A percentile compares a stretch with the other conserved stretches of the same genome.
phyloP scores from a whole-genome alignment of 2,329 filamentous ascomycete species.

The Alternaria infectoria region DNA sequence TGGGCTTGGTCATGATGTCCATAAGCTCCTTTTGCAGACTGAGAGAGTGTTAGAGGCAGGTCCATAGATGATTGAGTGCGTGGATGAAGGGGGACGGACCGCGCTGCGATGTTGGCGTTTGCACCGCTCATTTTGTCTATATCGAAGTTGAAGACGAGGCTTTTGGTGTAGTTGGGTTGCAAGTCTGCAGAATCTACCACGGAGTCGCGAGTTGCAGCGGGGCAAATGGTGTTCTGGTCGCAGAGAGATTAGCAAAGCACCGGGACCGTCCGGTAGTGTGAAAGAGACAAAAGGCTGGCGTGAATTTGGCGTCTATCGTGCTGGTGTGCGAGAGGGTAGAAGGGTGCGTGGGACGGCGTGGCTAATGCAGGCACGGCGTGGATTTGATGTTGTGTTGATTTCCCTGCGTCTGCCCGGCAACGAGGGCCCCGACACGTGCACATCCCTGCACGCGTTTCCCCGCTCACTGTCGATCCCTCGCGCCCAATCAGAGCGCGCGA shows the following conservation, averaged over 20 bases:
- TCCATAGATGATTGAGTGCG: neutral
- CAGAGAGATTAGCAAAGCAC: neutral
- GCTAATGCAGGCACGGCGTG: neutral
- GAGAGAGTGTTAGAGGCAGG: conserved; percentile 20
- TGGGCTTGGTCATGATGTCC: conserved; percentile 95
- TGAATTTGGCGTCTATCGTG: neutral
- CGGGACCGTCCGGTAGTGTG: neutral
- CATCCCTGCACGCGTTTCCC: conserved; percentile 17
- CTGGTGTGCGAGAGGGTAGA: neutral
- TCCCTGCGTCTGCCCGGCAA: conserved; percentile 27
- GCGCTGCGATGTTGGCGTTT: conserved; percentile 56
- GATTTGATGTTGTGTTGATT: conserved; percentile 25
- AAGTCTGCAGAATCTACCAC: neutral
- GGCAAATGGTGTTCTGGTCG: neutral
- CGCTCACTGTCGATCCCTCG: conserved; percentile 2
- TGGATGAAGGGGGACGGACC: no score
- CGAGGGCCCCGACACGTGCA: conserved; percentile 8
- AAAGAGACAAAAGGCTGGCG: neutral
- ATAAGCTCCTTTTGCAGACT: conserved; percentile 97
- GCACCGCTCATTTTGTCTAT: conserved; percentile 37
- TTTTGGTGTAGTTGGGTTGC: neutral
- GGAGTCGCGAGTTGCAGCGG: neutral
- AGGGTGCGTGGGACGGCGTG: neutral
- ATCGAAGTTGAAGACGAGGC: neutral
- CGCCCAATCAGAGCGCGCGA: conserved; percentile 23